phyloP scores from a whole-genome alignment of 345 rosid species.

The Punica granatum region DNA sequence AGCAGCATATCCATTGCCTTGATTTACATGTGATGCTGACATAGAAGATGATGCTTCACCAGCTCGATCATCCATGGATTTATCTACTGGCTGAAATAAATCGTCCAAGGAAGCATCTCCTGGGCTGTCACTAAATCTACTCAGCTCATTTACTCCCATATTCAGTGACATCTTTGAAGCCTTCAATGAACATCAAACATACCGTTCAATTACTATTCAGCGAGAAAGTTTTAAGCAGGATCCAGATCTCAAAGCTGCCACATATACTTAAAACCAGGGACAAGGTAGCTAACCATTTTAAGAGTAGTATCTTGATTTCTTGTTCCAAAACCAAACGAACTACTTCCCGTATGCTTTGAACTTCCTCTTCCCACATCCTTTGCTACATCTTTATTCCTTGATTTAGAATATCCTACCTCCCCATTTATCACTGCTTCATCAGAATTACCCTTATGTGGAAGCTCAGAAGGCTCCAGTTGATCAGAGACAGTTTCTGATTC shows the following conservation, averaged over 20 bases:
- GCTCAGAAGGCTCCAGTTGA: constrained; percentile 29
- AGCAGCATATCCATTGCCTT: constrained; percentile 36
- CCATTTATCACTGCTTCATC: constrained; percentile 40
- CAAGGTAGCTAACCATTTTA: constrained; percentile 47
- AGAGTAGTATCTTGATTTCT: constrained; percentile 42
- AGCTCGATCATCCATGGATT: constrained; percentile 37
- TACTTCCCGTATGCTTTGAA: constrained; percentile 34
- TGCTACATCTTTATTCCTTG: constrained; percentile 27
- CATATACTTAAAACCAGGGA: neutral
- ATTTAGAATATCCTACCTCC: constrained; percentile 41
- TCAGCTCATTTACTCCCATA: constrained; percentile 61
- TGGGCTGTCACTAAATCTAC: constrained; percentile 89
- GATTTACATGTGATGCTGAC: constrained; percentile 52
- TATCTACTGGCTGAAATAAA: constrained; percentile 82
- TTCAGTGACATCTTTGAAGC: constrained; percentile 41
- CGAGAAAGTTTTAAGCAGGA: neutral
- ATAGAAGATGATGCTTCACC: constrained; percentile 83
- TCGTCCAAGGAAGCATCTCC: constrained; percentile 97
- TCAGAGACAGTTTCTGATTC: constrained; percentile 29
- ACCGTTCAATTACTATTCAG: neutral
- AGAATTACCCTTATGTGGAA: constrained; percentile 21
- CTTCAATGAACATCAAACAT: constrained; percentile 30
- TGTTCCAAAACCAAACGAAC: constrained; percentile 45
- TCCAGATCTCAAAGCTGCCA: neutral
- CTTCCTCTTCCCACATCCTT: constrained; percentile 42